Base-by-base conservation (phyloP, 148 eudicot species). In the Mesembryanthemum crystallinum region DNA sequence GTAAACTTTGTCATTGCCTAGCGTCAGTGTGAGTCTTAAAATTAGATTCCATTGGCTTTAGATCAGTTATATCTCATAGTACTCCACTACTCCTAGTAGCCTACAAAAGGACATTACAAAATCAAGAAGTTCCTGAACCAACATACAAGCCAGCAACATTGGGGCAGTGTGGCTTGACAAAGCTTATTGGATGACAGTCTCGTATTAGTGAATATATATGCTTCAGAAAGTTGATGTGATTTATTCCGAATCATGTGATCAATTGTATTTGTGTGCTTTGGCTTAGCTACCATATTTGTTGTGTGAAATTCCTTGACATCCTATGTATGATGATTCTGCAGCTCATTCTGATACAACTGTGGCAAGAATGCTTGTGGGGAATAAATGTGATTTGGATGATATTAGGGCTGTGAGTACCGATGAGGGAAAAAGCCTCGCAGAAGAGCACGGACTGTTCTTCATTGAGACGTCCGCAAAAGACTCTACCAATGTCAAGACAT, bases 391-490 rank as follows among this genome's bases (percentile, higher is more conserved):
- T 75, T 83, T 90, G 83, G 90, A 85, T 32, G 76, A 88, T 70
- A 87, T 90, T 28, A 88, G 92, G 81, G 86, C 84, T 7, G 82
- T 88, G 8, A 88, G 86, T 57, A 64, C 88, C 0, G 90, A 90
- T 4, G 90, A 88, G 78, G 95, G 95, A 64, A 87, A 84, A 77
- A 84, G 67, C 66, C 85, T 90, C 14, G 92, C 92, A 15, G 92
- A 90, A 82, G 85, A 85, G 73, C 87, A 90, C 25, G 90, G 92
- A 0, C 78, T 90, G 77, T 90, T 90, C 82, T 90, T 90, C 33
- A 84, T 88, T 80, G 95, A 90, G 77, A 90, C 95, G 42, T 90
- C 95, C 7, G 95, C 95, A n/a, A 78, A 83, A 71, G 88, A 88
- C 78, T 86, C 94, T 0, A 90, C 89, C 9, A 90, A 90, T 32